phyloP scores from a whole-genome alignment of 805 yeast species.

The Isabelozyma pseudorhagii region DNA sequence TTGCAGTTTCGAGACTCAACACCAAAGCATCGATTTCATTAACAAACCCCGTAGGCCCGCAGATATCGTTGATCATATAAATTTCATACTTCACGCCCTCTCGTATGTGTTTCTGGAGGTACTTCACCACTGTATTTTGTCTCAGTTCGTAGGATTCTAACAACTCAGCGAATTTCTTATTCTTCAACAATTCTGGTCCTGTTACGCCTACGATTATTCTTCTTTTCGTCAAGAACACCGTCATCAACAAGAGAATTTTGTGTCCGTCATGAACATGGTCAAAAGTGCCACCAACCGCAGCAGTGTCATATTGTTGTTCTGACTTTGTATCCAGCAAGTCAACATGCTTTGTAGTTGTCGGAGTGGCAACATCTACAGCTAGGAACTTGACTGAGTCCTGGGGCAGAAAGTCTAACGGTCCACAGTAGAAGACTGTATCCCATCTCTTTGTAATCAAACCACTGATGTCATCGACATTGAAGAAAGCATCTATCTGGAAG shows the following conservation, averaged over 20 bases:
- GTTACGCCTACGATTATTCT: slow-evolving; percentile 80
- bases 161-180: slow-evolving; percentile 68
- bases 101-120: slow-evolving; percentile 31
- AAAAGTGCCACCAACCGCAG: slow-evolving; percentile 93
- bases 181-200: slow-evolving; percentile 64
- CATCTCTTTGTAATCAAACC: not conserved
- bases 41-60: slow-evolving; percentile 88
- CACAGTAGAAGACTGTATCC: not conserved
- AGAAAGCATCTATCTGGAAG: slow-evolving; percentile 27
- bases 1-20: slow-evolving; percentile 72
- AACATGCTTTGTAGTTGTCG: not conserved
- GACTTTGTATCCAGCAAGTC: not conserved
- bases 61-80: slow-evolving; percentile 72
- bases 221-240: slow-evolving; percentile 56
- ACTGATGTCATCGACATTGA: slow-evolving; percentile 13
- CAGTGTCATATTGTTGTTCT: slow-evolving; percentile 16
- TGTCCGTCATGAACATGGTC: slow-evolving; percentile 97
- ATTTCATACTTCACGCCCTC: slow-evolving; percentile 42
- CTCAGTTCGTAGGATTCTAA: slow-evolving; percentile 60
- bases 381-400: not conserved
- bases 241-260: slow-evolving; percentile 71
- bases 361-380: not conserved
- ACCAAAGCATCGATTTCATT: slow-evolving; percentile 75
- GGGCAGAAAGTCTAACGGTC: not conserved
- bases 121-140: slow-evolving; percentile 41